Percentiles rank a stretch among this genome's conserved stretches.
Conservation (phyloP, 495 filamentous ascomycete species). For the Cercophora samala region DNA sequence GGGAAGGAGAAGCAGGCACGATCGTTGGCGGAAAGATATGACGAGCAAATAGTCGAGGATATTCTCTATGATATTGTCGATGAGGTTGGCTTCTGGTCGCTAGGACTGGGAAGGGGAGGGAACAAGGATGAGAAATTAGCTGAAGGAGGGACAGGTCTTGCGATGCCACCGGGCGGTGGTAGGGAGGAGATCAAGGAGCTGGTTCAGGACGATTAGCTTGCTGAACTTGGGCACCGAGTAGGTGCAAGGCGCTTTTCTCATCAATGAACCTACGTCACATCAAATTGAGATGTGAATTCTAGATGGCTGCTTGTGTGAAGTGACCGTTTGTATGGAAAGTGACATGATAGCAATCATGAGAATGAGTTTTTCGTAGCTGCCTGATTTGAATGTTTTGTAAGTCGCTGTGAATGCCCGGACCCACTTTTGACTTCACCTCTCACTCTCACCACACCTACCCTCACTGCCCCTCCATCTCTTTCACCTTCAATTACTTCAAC, state of each 20-base stretch:
- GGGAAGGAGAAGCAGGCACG: conserved; percentile 35
- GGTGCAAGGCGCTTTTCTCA: no score
- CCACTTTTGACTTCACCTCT: not conserved
- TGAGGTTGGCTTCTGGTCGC: conserved; percentile 73
- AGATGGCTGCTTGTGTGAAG: no score
- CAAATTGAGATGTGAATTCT: no score
- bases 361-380: not conserved
- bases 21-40: conserved; percentile 69
- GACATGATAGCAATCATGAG: not conserved
- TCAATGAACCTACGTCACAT: no score
- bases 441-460: not conserved
- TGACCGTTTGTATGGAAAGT: no score
- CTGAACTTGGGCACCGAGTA: no score
- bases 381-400: not conserved
- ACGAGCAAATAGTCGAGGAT: conserved; percentile 95
- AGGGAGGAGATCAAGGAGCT: conserved; percentile 60
- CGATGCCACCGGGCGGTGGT: conserved; percentile 34
- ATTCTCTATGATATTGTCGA: conserved; percentile 88
- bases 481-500: conserved; percentile 7
- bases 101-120: conserved; percentile 12
- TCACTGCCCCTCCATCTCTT: not conserved
- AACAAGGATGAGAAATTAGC: not conserved
- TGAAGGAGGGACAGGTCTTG: not conserved
- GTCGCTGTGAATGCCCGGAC: not conserved
- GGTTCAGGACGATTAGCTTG: conserved; percentile 55